A percentile compares a stretch with the other conserved stretches of the same genome.
These are phyloP conservation scores for Bonia amplexicaulis DNA, from an alignment of 176 grass and related monocot species.

Conservation along the genomic window DNA sequence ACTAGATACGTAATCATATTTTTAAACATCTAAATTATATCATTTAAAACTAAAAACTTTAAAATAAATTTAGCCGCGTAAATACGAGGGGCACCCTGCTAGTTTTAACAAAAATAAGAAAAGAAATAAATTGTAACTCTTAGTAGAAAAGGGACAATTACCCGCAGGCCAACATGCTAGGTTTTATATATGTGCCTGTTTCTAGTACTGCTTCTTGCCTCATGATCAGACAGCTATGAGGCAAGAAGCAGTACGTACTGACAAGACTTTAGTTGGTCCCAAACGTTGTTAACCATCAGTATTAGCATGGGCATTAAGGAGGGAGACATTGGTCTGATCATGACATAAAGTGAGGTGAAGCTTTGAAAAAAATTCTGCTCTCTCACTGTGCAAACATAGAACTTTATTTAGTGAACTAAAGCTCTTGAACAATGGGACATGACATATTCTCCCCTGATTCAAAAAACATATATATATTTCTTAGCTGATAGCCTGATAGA, in stretches of 20 bases:
- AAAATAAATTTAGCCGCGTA: too few relatives aligned
- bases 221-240: not conserved
- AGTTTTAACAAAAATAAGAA: too few relatives aligned
- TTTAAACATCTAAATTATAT: too few relatives aligned
- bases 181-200: not conserved
- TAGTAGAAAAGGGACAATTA: too few relatives aligned
- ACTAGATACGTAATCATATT: too few relatives aligned
- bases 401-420: not conserved
- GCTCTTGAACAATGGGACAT: not conserved
- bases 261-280: not conserved
- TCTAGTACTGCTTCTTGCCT: not conserved
- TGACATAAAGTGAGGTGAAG: not conserved
- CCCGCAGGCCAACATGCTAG: too few relatives aligned
- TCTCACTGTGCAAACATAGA: not conserved
- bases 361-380: not conserved
- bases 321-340: not conserved
- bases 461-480: not conserved
- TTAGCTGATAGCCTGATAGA: not conserved
- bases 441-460: not conserved
- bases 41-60: too few relatives aligned
- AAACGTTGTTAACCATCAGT: not conserved
- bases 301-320: not conserved
- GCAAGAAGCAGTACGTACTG: not conserved
- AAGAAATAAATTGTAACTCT: too few relatives aligned
- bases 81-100: too few relatives aligned